Percentiles rank a stretch among this genome's conserved stretches.
These are phyloP conservation scores for Cubamyces lactineus DNA, from an alignment of 768 basidiomycete genomes.

Conservation along the genomic window DNA sequence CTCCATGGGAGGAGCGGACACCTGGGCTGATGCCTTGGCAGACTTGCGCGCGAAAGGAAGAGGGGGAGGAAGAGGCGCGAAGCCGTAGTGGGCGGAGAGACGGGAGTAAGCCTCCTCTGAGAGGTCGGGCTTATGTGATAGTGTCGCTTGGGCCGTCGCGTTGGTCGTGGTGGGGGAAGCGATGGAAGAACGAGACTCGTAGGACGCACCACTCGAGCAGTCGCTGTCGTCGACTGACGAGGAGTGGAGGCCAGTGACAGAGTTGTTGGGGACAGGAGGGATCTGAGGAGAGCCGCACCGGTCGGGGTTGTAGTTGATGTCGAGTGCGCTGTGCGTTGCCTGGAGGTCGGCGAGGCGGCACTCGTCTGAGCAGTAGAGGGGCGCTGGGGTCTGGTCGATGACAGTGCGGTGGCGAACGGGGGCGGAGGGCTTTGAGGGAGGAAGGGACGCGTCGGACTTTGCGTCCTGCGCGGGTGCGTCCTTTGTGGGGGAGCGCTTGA, in stretches of 20 bases:
- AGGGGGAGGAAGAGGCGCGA: slow-evolving; percentile 58
- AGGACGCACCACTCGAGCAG: slow-evolving; percentile 38
- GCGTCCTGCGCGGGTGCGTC: slow-evolving; percentile 28
- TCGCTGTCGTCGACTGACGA: slow-evolving; percentile 45
- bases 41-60: slow-evolving; percentile 42
- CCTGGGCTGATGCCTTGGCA: slow-evolving; percentile 31
- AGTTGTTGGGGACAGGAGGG: slow-evolving; percentile 46
- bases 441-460: slow-evolving; percentile 28
- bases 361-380: slow-evolving; percentile 83
- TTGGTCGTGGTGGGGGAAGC: slow-evolving; percentile 40
- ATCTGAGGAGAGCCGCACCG: slow-evolving; percentile 38
- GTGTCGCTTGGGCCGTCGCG: slow-evolving; percentile 32
- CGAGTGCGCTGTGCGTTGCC: slow-evolving; percentile 42
- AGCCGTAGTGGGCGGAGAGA: slow-evolving; percentile 46
- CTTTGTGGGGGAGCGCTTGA: slow-evolving; percentile 43
- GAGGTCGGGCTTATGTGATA: slow-evolving; percentile 19
- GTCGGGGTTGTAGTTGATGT: slow-evolving; percentile 51
- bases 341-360: slow-evolving; percentile 66
- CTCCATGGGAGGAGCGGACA: slow-evolving; percentile 35
- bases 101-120: slow-evolving; percentile 40
- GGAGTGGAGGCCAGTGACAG: slow-evolving; percentile 33
- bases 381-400: slow-evolving; percentile 80
- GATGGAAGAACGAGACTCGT: slow-evolving; percentile 32
- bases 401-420: slow-evolving; percentile 60
- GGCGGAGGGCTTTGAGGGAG: slow-evolving; percentile 34